phyloP scores from a whole-genome alignment of 2,329 filamentous ascomycete genomes.

The Ophiostoma australiae region DNA sequence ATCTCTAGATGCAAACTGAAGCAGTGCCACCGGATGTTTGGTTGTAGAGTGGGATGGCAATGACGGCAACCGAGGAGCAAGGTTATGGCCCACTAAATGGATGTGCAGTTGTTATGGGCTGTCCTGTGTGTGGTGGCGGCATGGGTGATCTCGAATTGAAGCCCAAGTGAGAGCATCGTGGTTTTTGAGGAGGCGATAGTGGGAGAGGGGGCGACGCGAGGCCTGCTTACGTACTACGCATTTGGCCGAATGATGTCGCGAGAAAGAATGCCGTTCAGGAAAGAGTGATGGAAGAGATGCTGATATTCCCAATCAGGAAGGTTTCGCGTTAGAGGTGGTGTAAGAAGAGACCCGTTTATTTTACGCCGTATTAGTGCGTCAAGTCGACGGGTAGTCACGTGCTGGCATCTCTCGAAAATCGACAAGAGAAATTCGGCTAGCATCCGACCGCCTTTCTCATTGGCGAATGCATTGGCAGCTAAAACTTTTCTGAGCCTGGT shows the following conservation, averaged over 20 bases:
- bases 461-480: slow-evolving; percentile 14
- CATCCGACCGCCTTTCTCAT: background rate
- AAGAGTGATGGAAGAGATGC: slow-evolving; percentile 18
- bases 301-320: slow-evolving; percentile 24
- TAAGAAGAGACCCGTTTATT: slow-evolving; percentile 5
- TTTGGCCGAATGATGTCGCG: background rate
- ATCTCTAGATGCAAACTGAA: background rate
- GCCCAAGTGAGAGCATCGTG: background rate
- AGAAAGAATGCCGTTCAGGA: slow-evolving; percentile 15
- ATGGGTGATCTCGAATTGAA: background rate
- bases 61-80: background rate
- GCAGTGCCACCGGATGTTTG: background rate
- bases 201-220: background rate
- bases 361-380: background rate
- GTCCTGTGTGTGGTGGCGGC: background rate
- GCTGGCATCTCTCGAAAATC: background rate
- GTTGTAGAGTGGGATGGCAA: background rate
- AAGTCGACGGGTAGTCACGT: slow-evolving; percentile 19
- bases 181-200: background rate
- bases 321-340: slow-evolving; percentile 13
- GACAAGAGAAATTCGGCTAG: background rate
- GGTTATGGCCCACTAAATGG: background rate
- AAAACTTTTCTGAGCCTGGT: slow-evolving; percentile 25
- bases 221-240: background rate
- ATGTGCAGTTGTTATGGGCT: background rate